A percentile compares a stretch with the other conserved stretches of the same genome.
Evolutionary conservation across 2,329 filamentous ascomycete species (phyloP).

Genomic region (Verticillium klebahnii): DNA sequence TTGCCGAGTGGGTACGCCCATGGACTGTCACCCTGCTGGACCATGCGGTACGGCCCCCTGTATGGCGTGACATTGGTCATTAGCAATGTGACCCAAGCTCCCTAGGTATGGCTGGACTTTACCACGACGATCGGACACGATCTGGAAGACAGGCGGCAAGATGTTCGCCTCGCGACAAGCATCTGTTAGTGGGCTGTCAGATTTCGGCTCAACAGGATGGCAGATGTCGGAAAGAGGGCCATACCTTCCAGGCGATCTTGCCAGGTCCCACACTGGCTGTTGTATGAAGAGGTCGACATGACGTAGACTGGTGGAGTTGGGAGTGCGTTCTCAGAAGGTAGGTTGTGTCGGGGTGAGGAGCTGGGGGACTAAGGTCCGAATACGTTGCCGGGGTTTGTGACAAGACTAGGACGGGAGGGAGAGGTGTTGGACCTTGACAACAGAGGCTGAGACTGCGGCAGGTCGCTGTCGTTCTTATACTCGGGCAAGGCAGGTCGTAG

Average conservation of each 20-base stretch:
- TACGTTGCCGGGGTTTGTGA: neutral
- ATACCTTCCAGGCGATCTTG: slow-evolving; percentile 54
- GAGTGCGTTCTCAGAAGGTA: slow-evolving; percentile 1
- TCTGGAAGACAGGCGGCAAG: slow-evolving; percentile 57
- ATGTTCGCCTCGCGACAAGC: slow-evolving; percentile 52
- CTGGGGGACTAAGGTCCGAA: neutral
- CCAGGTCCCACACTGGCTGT: slow-evolving; percentile 30
- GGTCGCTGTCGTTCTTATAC: slow-evolving; percentile 11
- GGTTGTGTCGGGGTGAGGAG: slow-evolving; percentile 1
- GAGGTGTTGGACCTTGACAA: neutral
- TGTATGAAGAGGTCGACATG: slow-evolving; percentile 12
- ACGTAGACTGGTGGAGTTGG: neutral
- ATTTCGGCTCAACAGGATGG: neutral
- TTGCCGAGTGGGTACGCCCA: slow-evolving; percentile 61
- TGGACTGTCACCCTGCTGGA: slow-evolving; percentile 73
- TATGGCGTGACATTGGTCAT: neutral
- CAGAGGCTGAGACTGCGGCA: neutral
- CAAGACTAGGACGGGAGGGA: neutral
- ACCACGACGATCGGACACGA: slow-evolving; percentile 74
- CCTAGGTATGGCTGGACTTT: slow-evolving; percentile 19
- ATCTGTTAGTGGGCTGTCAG: slow-evolving; percentile 33
- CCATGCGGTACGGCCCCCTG: slow-evolving; percentile 89
- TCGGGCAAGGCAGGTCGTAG: slow-evolving; percentile 5
- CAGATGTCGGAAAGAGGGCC: slow-evolving; percentile 9
- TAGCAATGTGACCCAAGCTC: neutral